Conservation (phyloP, 2,329 filamentous ascomycete species). For the Neofusicoccum umdonicola region DNA sequence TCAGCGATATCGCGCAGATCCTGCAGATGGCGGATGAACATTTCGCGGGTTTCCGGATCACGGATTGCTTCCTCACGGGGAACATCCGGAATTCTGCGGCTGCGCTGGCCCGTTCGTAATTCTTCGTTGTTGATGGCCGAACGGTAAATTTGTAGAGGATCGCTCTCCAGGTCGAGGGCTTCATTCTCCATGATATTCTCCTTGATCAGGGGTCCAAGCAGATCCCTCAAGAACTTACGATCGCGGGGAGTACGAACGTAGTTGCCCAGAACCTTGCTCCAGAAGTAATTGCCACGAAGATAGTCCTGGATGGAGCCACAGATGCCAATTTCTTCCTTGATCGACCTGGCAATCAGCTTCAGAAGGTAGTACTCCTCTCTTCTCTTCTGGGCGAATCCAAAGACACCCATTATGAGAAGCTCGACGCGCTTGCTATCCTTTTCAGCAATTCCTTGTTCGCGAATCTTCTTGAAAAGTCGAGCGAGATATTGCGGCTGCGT, state of each 20-base stretch:
- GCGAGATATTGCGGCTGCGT: constrained; percentile 95
- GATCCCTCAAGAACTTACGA: constrained; percentile 84
- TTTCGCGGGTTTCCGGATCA: constrained; percentile 84
- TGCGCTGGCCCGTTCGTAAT: constrained; percentile 82
- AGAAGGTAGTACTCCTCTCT: constrained; percentile 95
- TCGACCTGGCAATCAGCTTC: constrained; percentile 78
- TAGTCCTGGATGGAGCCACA: constrained; percentile 77
- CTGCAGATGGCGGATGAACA: constrained; percentile 92
- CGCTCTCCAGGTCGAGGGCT: constrained; percentile 87
- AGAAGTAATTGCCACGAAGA: constrained; percentile 86
- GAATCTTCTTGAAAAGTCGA: constrained; percentile 77
- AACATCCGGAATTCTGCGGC: constrained; percentile 77
- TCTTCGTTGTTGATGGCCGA: constrained; percentile 97
- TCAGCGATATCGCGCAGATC: constrained; percentile 93
- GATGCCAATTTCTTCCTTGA: constrained; percentile 79
- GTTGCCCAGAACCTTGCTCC: constrained; percentile 79
- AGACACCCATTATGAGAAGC: constrained; percentile 91
- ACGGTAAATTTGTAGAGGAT: constrained; percentile 94
- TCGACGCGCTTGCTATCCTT: constrained; percentile 92
- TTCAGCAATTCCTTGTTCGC: constrained; percentile 80
- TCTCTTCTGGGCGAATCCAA: constrained; percentile 95
- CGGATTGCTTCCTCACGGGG: constrained; percentile 92
- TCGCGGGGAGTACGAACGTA: constrained; percentile 91
- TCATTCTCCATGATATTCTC: constrained; percentile 93
- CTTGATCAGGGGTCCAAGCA: constrained; percentile 80